Evolutionary conservation across 1,284 basidiomycete genomes (phyloP).

Genomic region (Fistulinella cinereoalba): DNA sequence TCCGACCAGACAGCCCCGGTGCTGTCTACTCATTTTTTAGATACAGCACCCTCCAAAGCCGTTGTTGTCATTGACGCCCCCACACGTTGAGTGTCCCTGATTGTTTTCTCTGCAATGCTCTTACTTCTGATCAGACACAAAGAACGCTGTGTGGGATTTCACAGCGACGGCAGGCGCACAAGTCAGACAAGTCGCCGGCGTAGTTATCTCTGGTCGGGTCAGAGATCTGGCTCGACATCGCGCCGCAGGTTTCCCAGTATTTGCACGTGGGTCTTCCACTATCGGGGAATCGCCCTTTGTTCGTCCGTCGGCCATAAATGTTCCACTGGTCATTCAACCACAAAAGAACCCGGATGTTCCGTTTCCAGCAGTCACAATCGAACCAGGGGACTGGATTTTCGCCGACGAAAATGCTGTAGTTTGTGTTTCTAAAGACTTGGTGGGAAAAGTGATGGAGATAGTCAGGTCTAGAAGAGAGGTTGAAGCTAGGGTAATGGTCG

Average conservation of each 20-base stretch:
- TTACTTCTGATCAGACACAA: conserved; percentile 49
- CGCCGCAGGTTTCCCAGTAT: conserved; percentile 67
- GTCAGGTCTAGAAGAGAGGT: conserved; percentile 61
- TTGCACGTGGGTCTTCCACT: conserved; percentile 78
- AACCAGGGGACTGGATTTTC: conserved; percentile 81
- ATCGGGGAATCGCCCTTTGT: conserved; percentile 89
- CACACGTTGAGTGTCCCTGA: conserved; percentile 47
- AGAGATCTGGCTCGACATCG: conserved; percentile 81
- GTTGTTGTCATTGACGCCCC: conserved; percentile 82
- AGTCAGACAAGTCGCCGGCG: conserved; percentile 64
- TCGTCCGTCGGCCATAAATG: conserved; percentile 75
- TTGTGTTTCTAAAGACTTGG: conserved; percentile 62
- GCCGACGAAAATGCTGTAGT: conserved; percentile 92
- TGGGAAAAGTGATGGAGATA: conserved; percentile 57
- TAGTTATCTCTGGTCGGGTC: conserved; percentile 81
- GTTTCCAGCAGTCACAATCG: conserved; percentile 58
- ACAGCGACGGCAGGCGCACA: conserved; percentile 87
- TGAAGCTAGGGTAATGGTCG: conserved; percentile 74
- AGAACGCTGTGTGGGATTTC: conserved; percentile 89
- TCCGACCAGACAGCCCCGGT: conserved; percentile 65
- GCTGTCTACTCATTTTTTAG: conserved; percentile 78
- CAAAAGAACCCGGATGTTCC: conserved; percentile 30
- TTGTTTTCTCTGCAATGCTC: conserved; percentile 5
- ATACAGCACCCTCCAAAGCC: conserved; percentile 65
- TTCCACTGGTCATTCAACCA: conserved; percentile 66